Conservation (phyloP, 2,329 filamentous ascomycete species). For the Lachnellula cervina region DNA sequence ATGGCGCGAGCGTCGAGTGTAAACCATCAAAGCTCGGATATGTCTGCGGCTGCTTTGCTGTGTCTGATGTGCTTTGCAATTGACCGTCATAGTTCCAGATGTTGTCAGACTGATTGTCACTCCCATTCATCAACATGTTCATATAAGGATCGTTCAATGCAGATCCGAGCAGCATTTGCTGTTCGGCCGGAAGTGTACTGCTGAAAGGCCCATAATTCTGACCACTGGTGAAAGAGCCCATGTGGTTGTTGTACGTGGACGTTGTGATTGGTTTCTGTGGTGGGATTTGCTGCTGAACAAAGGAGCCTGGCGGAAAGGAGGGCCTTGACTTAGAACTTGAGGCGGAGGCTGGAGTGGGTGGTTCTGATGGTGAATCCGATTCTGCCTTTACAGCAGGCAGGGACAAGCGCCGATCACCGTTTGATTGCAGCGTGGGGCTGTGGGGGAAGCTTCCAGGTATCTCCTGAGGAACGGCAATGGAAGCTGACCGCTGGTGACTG, state of each 20-base stretch:
- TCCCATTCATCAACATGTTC: conserved; percentile 41
- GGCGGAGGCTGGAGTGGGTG: conserved; percentile 1
- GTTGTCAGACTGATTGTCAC: conserved; percentile 19
- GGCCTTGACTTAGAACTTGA: conserved; percentile 11
- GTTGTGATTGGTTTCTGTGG: conserved; percentile 6
- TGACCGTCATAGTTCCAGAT: conserved; percentile 12
- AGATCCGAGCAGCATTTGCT: conserved; percentile 47
- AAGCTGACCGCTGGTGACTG: conserved; percentile 39
- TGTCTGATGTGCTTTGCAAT: conserved; percentile 6
- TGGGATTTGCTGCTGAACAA: conserved; percentile 12
- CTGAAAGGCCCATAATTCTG: conserved; percentile 37
- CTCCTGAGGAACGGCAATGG: conserved; percentile 39
- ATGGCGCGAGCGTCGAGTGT: conserved; percentile 20
- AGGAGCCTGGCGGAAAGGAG: conserved; percentile 21
- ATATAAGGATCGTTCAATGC: conserved; percentile 39
- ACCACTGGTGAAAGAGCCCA: background rate
- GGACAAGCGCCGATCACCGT: conserved; percentile 38
- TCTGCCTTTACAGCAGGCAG: conserved; percentile 31
- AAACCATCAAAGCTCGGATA: conserved; percentile 14
- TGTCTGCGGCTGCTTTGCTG: conserved; percentile 10
- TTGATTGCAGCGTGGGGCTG: background rate
- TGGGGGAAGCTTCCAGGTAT: conserved; percentile 11
- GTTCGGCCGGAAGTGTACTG: conserved; percentile 45
- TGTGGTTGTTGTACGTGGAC: background rate
- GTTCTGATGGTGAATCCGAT: conserved; percentile 6